Base-by-base conservation (phyloP, 257 asterid genomes). In the Galeopsis tetrahit region DNA sequence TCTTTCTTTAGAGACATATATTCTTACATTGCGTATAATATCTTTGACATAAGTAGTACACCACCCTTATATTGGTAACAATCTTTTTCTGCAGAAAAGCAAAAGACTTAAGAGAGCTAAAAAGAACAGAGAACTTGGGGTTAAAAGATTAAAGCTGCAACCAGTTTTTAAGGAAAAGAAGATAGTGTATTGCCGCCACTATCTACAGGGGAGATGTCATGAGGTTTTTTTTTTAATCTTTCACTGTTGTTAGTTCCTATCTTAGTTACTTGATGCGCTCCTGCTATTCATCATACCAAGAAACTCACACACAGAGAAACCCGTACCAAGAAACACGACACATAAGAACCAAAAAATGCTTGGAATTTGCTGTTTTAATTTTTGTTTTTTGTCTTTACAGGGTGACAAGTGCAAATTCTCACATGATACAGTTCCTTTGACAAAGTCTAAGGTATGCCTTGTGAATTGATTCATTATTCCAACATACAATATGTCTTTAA, bases 381-480 rank as follows among this genome's bases (percentile, higher is more conserved):
- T 33, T 34, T 67, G 17, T 13, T 0, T 73, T 63, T 79, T 71
- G 53, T 76, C 80, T 74, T 76, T 68, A 75, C 87, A 91, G 97
- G 97, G 97, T 11, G 93, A 85, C 68, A 87, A 90, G 58, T 94
- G 99, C 90, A 94, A 88, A 8, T 91, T 89, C 84, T 94, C 99
- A 6, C 99, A 94, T 72, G 99, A 94, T 86, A 79, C 88, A 48
- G 79, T 82, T 68, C 99, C 99, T 72, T 73, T 83, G 82, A 91
- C 99, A 70, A 94, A 94, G 85, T 82, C 92, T 31, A 85, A 77
- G 96, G 97, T 94, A 79, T 73, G 85, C 73, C 71, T 21, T 35
- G 52, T 21, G 72, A 48, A 64, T 57, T 65, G 71, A 35, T 59
- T 11, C 55, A 28, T 43, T 72, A 58, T 60, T 14, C 33, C 49